Evolutionary conservation across 345 rosid species (phyloP).

Genomic region (Eutrema yunnanense): DNA sequence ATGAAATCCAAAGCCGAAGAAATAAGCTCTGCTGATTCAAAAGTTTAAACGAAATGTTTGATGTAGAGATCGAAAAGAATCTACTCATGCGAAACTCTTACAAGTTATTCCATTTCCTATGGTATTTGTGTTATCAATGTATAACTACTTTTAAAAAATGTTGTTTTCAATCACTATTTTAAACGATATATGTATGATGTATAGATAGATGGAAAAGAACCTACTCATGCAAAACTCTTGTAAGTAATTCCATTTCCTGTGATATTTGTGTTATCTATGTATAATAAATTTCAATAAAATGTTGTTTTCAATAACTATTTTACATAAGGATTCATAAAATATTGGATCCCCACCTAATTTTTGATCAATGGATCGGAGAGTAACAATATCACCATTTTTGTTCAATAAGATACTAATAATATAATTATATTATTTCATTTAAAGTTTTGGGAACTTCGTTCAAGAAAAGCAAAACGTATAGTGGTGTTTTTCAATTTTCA

Average conservation of each 20-base stretch:
- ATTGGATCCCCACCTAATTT: too few species aligned
- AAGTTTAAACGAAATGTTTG: neutral
- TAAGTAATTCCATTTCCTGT: neutral
- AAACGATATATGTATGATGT: neutral
- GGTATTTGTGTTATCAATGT: neutral
- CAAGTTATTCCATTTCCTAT: neutral
- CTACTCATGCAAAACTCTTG: neutral
- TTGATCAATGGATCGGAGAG: too few species aligned
- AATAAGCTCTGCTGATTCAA: neutral
- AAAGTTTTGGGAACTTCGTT: too few species aligned
- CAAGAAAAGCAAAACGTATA: too few species aligned
- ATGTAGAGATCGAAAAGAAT: neutral
- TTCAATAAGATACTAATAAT: too few species aligned
- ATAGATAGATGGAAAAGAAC: neutral
- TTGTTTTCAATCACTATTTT: neutral
- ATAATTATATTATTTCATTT: too few species aligned
- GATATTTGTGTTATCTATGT: neutral
- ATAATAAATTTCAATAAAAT: neutral
- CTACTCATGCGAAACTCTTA: neutral
- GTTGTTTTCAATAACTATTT: neutral
- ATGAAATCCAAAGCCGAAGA: slow-evolving; percentile 33
- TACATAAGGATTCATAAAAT: too few species aligned
- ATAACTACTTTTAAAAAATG: neutral
- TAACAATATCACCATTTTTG: too few species aligned
- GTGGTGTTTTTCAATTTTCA: too few species aligned